Base-by-base conservation (phyloP, 2,329 filamentous ascomycete species). In the Orbilia quercus region DNA sequence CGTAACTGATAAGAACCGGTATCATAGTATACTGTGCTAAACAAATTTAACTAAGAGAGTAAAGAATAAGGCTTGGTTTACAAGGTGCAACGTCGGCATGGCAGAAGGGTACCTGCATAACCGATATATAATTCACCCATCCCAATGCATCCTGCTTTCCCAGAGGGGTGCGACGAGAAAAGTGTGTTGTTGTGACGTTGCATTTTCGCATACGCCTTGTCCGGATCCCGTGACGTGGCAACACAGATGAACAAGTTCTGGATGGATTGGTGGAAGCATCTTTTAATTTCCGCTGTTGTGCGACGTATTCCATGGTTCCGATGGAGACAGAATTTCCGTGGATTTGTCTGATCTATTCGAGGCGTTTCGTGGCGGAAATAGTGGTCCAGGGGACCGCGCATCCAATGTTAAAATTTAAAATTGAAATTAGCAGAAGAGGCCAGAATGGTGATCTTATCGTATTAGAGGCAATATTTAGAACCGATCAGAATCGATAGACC, bases 271-370 rank as follows among this genome's bases (percentile, higher is more conserved):
- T 18, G 9, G n/a, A 9, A 45, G 7, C 5, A 31, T 45, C 28
- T 16, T 47, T 71, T 71, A 71, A 71, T 64, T 58, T 71, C 66
- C 66, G 66, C 53, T 63, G 53, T 25, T 58, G 66, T 71, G 36
- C 66, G 42, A 71, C 51, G 57, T 53, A 31, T 14, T 14, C 31
- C 40, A 53, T n/a, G n/a, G n/a, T n/a, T n/a, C n/a, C n/a, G n/a
- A 20, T 20, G 40, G 31, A 40, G 6, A 31, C 51, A 25, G 38
- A 20, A 40, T 40, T 40, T 14, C 5, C 36, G 11, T 14, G 38
- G 38, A 18, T 14, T 42, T 45, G 18, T 45, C 42, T 20, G 16
- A 45, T 22, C 42, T 11, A 22, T 45, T 22, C 38, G 42, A 45
- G n/a, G 42, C 42, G 42, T 20, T 22, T 45, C 16, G 16, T 16